Evolutionary conservation across 306 rosid genomes (phyloP), one percentile per base, ranked within the genome.

Genomic region (Hylodesmum podocarpum): DNA sequence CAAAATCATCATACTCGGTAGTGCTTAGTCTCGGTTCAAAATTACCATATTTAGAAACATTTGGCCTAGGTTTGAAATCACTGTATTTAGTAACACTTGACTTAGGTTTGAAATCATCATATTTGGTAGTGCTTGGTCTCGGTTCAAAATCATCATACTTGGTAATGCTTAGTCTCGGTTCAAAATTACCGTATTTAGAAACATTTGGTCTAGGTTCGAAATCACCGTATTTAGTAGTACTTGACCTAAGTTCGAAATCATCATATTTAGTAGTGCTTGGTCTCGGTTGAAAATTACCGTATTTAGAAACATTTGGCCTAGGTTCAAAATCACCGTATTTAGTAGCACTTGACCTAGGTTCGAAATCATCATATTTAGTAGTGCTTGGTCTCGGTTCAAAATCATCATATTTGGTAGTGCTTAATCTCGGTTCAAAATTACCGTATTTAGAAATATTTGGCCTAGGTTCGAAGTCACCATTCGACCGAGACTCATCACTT

Each of bases 351-450:
- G 22, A 41, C 4, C 24, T 59, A 0, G 61, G 61, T 47, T 69
- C 74, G 47, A 69, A 41, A 8, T 25, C 55, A 55, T 6, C 1
- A 5, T 68, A 80, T 0, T 14, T 4, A 1, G 77, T 1, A 1
- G 6, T 6, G 2, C 72, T 66, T 0, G 80, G 84, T 5, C 82
- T 44, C 0, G 84, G 84, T 0, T 80, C 75, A 22, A 80, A 77
- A 6, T 86, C 80, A 40, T 7, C 28, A 2, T 80, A 77, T 0
- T n/a, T 8, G 0, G 75, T 2, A 0, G 10, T 0, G 3, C 36
- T 72, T 0, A 85, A 83, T 0, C 44, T 72, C 0, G 79, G 62
- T 8, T 75, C 62, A 31, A 74, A 73, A 3, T 73, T 46, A 6
- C 0, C 11, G 0, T 70, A 39, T 13, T 39, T 39, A 13, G 3